phyloP scores from a whole-genome alignment of 148 eudicot species.

The Heliamphora exappendiculata region DNA sequence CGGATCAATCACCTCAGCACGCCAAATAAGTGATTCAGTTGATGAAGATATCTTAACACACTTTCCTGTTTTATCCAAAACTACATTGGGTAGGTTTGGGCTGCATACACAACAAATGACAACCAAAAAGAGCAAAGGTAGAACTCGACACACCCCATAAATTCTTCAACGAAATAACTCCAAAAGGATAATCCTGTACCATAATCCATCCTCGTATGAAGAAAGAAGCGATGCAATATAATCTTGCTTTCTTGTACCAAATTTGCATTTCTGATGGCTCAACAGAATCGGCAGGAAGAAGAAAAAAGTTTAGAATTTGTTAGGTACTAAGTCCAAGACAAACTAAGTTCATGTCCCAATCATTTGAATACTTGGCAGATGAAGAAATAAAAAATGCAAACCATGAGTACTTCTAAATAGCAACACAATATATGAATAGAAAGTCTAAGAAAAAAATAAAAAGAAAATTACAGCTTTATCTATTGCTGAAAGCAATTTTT shows the following conservation, averaged over 20 bases:
- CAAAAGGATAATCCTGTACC: conserved; percentile 29
- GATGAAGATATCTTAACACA: conserved; percentile 54
- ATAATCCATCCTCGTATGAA: conserved; percentile 38
- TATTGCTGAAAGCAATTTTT: not conserved
- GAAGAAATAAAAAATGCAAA: not conserved
- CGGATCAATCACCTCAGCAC: conserved; percentile 59
- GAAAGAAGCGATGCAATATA: conserved; percentile 50
- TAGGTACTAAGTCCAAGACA: too few relatives aligned
- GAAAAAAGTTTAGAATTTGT: too few relatives aligned
- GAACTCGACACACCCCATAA: not conserved
- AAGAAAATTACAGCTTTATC: not conserved
- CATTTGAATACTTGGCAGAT: not conserved
- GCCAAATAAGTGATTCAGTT: conserved; percentile 84
- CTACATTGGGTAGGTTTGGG: conserved; percentile 33
- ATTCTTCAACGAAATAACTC: not conserved
- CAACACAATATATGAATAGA: not conserved
- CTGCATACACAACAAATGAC: conserved; percentile 35
- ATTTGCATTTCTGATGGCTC: conserved; percentile 41
- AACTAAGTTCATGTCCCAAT: too few relatives aligned
- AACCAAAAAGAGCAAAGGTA: conserved; percentile 1
- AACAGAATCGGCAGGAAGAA: conserved; percentile 6
- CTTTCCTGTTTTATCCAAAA: conserved; percentile 48
- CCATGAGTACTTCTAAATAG: not conserved
- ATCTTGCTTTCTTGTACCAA: conserved; percentile 66
- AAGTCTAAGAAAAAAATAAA: not conserved